Evolutionary conservation across 768 basidiomycete genomes (phyloP), one percentile per base, ranked within the genome.

Genomic region (Kwoniella shandongensis): DNA sequence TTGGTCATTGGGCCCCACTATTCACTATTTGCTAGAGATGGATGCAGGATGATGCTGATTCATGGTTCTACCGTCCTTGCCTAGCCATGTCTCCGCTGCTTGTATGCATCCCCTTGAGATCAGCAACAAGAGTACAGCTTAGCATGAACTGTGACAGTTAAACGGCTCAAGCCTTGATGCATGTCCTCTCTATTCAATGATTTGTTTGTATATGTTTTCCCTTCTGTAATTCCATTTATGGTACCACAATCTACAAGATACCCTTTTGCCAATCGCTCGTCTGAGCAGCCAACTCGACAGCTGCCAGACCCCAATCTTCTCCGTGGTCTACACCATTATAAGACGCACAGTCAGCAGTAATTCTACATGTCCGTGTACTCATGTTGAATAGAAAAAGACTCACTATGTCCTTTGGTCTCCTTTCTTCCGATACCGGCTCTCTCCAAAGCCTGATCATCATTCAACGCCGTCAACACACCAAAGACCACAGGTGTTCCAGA

Each of bases 251-350:
- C 40, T 42, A 58, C 11, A 58, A 41, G 30, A 51, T 26, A 29
- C 73, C 73, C 56, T 73, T 73, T 5, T 68, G 45, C 75, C 75
- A 76, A 12, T 74, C 73, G 11, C 53, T 54, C 32, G 45, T 32
- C 36, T 75, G 71, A 2, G 69, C 56, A 11, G 70, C 63, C 4
- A 73, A 60, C 54, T 99, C 94, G 5, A 98, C 91, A 2, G 94
- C 94, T 2, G 93, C 93, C 36, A 86, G 73, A n/a, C 88, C 94
- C 93, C 93, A 99, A 66, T 97, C 94, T 76, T 92, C 90, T 17
- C 94, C 94, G 71, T 99, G 94, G 60, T 76, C 75, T 76, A 38
- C 22, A 27, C 2, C 27, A 47, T 15, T 3, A 42, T 17, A 6
- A 18, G 38, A 41, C 23, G 15, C 54, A 10, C 13, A 20, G 46